Conservation (phyloP, 2,329 filamentous ascomycete genomes). For the Aureobasidium zeae region DNA sequence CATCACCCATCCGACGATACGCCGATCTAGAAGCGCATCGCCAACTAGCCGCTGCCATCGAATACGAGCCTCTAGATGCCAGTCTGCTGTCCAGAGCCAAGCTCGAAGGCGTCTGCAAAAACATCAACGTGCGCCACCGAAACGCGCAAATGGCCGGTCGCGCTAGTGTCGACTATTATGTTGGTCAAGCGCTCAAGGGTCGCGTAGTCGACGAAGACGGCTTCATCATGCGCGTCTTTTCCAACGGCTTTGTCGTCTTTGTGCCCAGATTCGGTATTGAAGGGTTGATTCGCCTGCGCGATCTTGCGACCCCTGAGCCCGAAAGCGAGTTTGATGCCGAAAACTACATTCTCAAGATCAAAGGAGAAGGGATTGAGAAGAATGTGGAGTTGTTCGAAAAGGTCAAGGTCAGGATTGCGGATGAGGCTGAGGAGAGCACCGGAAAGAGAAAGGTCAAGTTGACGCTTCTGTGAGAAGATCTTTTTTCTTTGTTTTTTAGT, state of each 20-base stretch:
- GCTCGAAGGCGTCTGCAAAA: conserved; percentile 89
- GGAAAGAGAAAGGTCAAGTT: conserved; percentile 87
- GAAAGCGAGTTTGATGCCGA: conserved; percentile 79
- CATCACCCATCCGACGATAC: conserved; percentile 91
- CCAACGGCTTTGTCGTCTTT: conserved; percentile 93
- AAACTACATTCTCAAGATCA: conserved; percentile 63
- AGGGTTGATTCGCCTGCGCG: conserved; percentile 74
- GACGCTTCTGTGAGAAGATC: conserved; percentile 44
- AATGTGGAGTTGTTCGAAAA: conserved; percentile 80
- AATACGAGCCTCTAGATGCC: conserved; percentile 78
- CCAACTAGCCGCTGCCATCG: conserved; percentile 90
- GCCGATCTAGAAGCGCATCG: conserved; percentile 92
- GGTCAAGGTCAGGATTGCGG: conserved; percentile 78
- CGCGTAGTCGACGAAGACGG: conserved; percentile 71
- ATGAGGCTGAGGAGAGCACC: conserved; percentile 89
- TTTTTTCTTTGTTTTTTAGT: no score
- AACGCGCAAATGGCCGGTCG: conserved; percentile 94
- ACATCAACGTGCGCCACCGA: conserved; percentile 94
- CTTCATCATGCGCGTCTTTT: conserved; percentile 95
- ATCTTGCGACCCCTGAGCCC: conserved; percentile 66
- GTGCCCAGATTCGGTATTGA: conserved; percentile 95
- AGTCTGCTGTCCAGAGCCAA: conserved; percentile 72
- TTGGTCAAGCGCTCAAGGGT: conserved; percentile 87
- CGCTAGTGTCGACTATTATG: conserved; percentile 94
- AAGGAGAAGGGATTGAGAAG: conserved; percentile 38